Conservation (phyloP, 1,284 basidiomycete species). For the Cystobasidium sp. region DNA sequence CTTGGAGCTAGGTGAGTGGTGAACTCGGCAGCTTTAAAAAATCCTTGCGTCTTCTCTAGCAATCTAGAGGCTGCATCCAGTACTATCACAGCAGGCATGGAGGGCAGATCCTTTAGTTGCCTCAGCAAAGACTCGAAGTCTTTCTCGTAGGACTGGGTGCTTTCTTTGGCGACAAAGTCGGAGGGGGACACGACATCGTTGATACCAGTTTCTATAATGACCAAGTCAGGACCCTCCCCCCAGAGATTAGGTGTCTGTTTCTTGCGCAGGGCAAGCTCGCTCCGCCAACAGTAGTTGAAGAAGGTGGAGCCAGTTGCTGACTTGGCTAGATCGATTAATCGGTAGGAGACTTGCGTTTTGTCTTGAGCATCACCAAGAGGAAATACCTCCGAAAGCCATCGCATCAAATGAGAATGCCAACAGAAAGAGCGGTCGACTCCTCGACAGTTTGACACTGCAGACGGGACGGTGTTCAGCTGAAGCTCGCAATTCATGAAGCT, state of each 20-base stretch:
- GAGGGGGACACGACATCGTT: constrained; percentile 48
- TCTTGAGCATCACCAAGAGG: constrained; percentile 48
- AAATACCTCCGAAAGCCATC: constrained; percentile 46
- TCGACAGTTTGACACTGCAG: constrained; percentile 49
- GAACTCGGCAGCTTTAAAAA: constrained; percentile 46
- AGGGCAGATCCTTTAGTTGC: constrained; percentile 42
- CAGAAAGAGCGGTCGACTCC: constrained; percentile 47
- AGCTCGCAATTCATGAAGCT: no score
- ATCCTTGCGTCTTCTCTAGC: constrained; percentile 39
- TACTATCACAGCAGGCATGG: constrained; percentile 47
- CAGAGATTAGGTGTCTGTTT: constrained; percentile 42
- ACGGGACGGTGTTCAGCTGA: background rate
- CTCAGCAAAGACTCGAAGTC: constrained; percentile 47
- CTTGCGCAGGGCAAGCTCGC: constrained; percentile 45
- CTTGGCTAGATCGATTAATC: constrained; percentile 48
- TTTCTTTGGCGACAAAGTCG: constrained; percentile 42
- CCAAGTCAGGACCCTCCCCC: constrained; percentile 48
- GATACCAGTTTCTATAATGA: constrained; percentile 49
- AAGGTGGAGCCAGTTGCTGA: constrained; percentile 49
- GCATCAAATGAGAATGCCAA: constrained; percentile 47
- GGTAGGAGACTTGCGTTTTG: constrained; percentile 38
- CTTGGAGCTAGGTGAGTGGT: constrained; percentile 46
- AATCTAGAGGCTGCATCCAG: constrained; percentile 48
- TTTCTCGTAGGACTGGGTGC: background rate
- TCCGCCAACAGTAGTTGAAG: constrained; percentile 48